These are phyloP conservation scores for Aegilops longissima DNA, from an alignment of 176 grass and related monocot genomes.

Conservation along the genomic window DNA sequence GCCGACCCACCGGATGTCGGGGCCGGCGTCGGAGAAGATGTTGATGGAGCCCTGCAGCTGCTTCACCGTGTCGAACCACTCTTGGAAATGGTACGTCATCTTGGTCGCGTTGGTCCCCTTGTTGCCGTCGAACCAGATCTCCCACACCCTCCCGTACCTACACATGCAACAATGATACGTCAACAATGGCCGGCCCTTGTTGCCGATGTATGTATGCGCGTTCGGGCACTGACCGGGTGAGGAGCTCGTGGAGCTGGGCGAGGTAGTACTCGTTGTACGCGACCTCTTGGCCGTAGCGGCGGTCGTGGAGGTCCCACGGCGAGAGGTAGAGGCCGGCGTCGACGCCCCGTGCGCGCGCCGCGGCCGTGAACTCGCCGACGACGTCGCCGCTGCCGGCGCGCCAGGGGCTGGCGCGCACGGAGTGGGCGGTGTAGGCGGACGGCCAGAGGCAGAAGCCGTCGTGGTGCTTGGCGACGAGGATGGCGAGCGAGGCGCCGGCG, in stretches of 20 bases:
- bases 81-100: slow-evolving; percentile 91
- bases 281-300: slow-evolving; percentile 58
- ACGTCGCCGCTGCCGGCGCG: slow-evolving; percentile 63
- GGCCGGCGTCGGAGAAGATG: slow-evolving; percentile 95
- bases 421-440: slow-evolving; percentile 70
- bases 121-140: slow-evolving; percentile 98
- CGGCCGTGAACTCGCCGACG: slow-evolving; percentile 53
- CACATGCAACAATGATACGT: not conserved
- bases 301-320: slow-evolving; percentile 91
- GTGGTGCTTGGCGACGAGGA: slow-evolving; percentile 95
- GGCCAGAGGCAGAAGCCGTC: slow-evolving; percentile 99
- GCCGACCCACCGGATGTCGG: slow-evolving; percentile 89
- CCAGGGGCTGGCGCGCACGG: slow-evolving; percentile 69
- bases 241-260: slow-evolving; percentile 80
- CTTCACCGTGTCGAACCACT: slow-evolving; percentile 87
- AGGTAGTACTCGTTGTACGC: slow-evolving; percentile 95
- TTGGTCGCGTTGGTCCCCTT: slow-evolving; percentile 75
- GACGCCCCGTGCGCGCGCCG: slow-evolving; percentile 35
- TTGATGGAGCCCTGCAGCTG: slow-evolving; percentile 84
- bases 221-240: slow-evolving; percentile 55
- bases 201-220: not conserved
- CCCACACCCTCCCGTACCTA: slow-evolving; percentile 77
- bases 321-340: slow-evolving; percentile 84
- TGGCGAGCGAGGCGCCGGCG: slow-evolving; percentile 60
- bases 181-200: not conserved